Base-by-base conservation (phyloP, 2,329 filamentous ascomycete genomes). In the Cladosporium sp. region DNA sequence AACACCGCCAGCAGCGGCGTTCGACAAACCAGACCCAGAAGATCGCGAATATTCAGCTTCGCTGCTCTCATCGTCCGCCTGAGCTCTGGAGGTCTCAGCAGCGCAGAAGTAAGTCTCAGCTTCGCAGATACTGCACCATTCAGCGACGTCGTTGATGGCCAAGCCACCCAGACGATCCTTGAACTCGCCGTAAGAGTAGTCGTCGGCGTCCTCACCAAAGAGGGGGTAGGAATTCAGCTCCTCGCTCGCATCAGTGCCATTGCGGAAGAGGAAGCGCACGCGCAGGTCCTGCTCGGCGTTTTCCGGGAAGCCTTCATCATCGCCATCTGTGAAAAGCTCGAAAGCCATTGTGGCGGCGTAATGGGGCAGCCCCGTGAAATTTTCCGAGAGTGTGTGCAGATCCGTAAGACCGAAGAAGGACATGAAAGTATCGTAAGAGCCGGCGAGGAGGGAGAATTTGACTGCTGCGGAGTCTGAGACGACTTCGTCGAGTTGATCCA, bases 1-100 rank as follows among this genome's bases (percentile, higher is more conserved):
- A n/a, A 53, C 43, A 4, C 42, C 51, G 6, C 47, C 48, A 29
- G 41, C 51, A 41, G 41, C 51, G 27, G 51, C 51, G 39, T 38
- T 42, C 6, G 47, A 47, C 5, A 53, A 38, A 0, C 41, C 45
- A 12, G 19, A 20, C 8, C n/a, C 35, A 29, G 12, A 4, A 27
- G 15, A 30, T 4, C 22, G 4, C 9, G 22, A 40, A 15, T 4
- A 19, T 5, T 18, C 38, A 19, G 20, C 9, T 6, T 20, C 16
- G 38, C 12, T 13, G 4, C 9, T 11, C 16, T 40, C 18, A 9
- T 13, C 7, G 7, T 20, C 29, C 29, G 13, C 25, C n/a, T 42
- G 9, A 3, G 22, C 19, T 7, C 9, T 9, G 7, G 22, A 12
- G 7, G 22, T 32, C 39, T 30, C 52, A 7, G 42, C 38, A 16